Percentiles rank a stretch among this genome's conserved stretches.
Evolutionary conservation across 257 asterid genomes (phyloP).

Genomic region (Plantago elongata): DNA sequence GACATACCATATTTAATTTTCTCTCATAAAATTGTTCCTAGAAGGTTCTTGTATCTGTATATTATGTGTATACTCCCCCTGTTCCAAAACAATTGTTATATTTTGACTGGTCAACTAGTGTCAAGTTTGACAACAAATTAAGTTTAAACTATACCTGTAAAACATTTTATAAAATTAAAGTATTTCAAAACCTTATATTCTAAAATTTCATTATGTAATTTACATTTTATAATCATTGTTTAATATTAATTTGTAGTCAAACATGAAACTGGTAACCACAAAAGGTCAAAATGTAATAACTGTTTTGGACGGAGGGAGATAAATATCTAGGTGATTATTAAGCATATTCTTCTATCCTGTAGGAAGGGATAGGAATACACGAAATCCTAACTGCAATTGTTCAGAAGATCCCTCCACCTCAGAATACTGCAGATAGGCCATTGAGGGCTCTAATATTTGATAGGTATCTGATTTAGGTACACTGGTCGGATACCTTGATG

Average conservation of each 20-base stretch:
- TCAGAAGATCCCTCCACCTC: constrained; percentile 83
- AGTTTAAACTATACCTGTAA: too few species aligned
- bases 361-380: constrained; percentile 90
- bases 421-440: constrained; percentile 65
- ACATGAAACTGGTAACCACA: too few species aligned
- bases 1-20: neutral
- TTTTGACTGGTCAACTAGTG: too few species aligned
- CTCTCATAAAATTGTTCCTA: constrained; percentile 1
- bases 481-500: constrained; percentile 34
- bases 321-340: neutral
- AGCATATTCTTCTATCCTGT: constrained; percentile 28
- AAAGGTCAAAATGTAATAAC: too few species aligned
- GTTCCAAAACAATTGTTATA: too few species aligned
- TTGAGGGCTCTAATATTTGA: constrained; percentile 97
- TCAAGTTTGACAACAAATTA: too few species aligned
- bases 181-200: too few species aligned
- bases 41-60: constrained; percentile 1
- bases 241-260: too few species aligned
- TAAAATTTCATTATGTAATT: too few species aligned
- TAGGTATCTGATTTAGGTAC: constrained; percentile 77
- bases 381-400: constrained; percentile 83
- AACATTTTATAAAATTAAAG: too few species aligned
- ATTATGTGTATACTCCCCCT: neutral
- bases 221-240: too few species aligned
- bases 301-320: neutral